These are phyloP conservation scores for Fraxinus sp. DNA, from an alignment of 305 asterid species.

Conservation along the genomic window DNA sequence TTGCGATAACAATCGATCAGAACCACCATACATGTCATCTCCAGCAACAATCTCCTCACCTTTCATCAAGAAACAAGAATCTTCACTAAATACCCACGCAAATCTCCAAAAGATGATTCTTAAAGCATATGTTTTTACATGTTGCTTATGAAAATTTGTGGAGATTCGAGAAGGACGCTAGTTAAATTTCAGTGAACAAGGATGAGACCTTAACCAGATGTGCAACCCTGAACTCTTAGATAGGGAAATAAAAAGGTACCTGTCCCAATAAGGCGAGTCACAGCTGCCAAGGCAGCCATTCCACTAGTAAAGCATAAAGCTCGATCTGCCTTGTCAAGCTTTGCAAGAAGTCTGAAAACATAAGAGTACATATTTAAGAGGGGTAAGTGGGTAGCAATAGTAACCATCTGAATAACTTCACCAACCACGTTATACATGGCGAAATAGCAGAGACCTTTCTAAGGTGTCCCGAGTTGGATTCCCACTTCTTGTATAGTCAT, in stretches of 20 bases:
- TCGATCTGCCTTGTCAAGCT: slow-evolving; percentile 85
- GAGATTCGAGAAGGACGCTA: background rate
- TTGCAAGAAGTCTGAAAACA: slow-evolving; percentile 68
- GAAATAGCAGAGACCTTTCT: slow-evolving; percentile 56
- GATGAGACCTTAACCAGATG: background rate
- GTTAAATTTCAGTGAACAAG: background rate
- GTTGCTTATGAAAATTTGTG: background rate
- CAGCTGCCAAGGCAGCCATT: slow-evolving; percentile 93
- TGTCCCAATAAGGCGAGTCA: slow-evolving; percentile 65
- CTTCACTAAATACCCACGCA: slow-evolving; percentile 1
- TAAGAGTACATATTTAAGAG: slow-evolving; percentile 16
- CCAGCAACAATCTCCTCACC: slow-evolving; percentile 93
- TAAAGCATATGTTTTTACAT: background rate
- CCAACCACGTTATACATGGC: slow-evolving; percentile 18
- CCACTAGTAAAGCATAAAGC: slow-evolving; percentile 95
- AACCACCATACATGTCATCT: slow-evolving; percentile 91
- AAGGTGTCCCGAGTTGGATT: slow-evolving; percentile 88
- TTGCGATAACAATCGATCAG: slow-evolving; percentile 81
- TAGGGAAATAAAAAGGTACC: slow-evolving; percentile 39
- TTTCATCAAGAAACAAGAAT: slow-evolving; percentile 20
- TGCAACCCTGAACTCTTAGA: background rate
- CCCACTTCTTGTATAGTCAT: slow-evolving; percentile 93
- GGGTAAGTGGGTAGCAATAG: slow-evolving; percentile 2
- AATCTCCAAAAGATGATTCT: background rate
- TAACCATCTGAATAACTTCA: background rate